Conservation (phyloP, 192 early-diverging fungal species). For the Chytriomyces hyalinus region DNA sequence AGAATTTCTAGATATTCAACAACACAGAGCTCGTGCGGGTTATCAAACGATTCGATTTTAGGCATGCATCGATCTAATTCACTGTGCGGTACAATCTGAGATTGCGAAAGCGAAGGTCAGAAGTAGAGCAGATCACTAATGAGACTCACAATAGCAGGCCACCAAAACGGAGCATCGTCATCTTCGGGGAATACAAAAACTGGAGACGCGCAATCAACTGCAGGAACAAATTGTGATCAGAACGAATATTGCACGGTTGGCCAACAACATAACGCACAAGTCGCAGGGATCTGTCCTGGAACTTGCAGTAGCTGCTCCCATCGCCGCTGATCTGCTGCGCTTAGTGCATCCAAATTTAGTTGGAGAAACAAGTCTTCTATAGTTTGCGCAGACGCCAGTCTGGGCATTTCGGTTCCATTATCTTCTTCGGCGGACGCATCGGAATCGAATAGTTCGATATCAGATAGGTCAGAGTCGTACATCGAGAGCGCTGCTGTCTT, state of each 20-base stretch:
- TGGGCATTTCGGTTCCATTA: too few species aligned
- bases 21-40: slow-evolving; percentile 19
- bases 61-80: slow-evolving; percentile 43
- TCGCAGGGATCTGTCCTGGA: slow-evolving; percentile 23
- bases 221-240: slow-evolving; percentile 1
- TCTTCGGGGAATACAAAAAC: slow-evolving; percentile 50
- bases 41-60: slow-evolving; percentile 15
- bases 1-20: slow-evolving; percentile 42
- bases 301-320: slow-evolving; percentile 28
- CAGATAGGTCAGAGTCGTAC: slow-evolving; percentile 23
- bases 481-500: slow-evolving; percentile 2
- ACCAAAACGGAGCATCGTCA: slow-evolving; percentile 41
- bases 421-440: neutral
- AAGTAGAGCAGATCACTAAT: neutral
- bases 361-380: slow-evolving; percentile 28
- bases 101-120: neutral
- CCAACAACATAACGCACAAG: neutral
- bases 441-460: slow-evolving; percentile 32
- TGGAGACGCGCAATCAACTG: slow-evolving; percentile 19
- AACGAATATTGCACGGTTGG: neutral
- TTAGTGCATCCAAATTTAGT: slow-evolving; percentile 7
- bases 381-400: slow-evolving; percentile 1
- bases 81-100: slow-evolving; percentile 34
- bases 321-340: slow-evolving; percentile 20
- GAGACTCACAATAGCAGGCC: slow-evolving; percentile 49